phyloP scores from a whole-genome alignment of 2,329 filamentous ascomycete genomes.

The Aspergillus latus region DNA sequence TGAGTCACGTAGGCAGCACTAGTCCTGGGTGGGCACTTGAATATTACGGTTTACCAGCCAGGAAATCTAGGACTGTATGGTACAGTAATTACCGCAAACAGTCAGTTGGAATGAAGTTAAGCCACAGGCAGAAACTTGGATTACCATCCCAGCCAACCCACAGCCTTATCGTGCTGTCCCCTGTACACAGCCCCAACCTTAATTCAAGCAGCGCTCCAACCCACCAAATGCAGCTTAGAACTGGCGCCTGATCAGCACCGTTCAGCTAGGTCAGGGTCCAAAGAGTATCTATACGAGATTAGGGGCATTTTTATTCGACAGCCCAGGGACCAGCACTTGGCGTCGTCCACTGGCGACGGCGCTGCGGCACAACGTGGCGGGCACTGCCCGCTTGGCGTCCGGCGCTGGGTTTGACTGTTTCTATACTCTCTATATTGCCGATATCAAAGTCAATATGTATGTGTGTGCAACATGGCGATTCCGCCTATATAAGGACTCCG shows the following conservation, averaged over 20 bases:
- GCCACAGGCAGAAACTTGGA: too few relatives aligned
- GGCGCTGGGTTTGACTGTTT: background rate
- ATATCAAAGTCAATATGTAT: background rate
- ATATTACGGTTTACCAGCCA: too few relatives aligned
- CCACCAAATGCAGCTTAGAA: background rate
- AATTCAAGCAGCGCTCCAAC: background rate
- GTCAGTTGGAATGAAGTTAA: too few relatives aligned
- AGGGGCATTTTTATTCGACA: background rate
- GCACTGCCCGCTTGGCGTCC: background rate
- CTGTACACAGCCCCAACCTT: background rate
- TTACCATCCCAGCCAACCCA: background rate
- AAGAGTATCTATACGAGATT: background rate
- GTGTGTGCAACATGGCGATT: too few relatives aligned
- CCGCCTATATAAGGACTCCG: background rate
- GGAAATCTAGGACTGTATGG: too few relatives aligned
- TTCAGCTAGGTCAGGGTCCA: background rate
- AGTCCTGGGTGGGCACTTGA: too few relatives aligned
- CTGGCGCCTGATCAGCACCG: background rate
- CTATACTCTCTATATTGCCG: background rate
- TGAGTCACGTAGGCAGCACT: too few relatives aligned
- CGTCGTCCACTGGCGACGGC: background rate
- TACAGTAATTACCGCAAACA: too few relatives aligned
- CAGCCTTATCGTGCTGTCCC: background rate
- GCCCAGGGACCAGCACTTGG: background rate
- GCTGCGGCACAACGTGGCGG: background rate